Base-by-base conservation (phyloP, 495 filamentous ascomycete species). In the Cladorrhinum samala region DNA sequence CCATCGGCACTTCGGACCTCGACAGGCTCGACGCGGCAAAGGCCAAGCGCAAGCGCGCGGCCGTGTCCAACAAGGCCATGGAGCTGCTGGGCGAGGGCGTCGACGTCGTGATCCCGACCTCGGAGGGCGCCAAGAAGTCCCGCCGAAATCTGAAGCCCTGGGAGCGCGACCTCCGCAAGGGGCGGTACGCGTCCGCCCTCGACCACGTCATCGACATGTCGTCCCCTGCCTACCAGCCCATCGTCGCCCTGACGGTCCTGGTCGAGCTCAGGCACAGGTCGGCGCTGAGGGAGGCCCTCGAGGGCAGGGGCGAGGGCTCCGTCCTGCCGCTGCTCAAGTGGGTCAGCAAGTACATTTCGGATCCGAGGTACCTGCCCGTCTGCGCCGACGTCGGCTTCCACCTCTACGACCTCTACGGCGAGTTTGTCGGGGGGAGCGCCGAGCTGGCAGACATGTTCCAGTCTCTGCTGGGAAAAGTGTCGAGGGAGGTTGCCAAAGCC, bases 241-340 rank as follows among this genome's bases (percentile, higher is more conserved):
- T 85, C 41, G 77, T 68, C 1, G 77, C 82, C 3, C 74, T 96
- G 2, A 95, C 91, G 1, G 68, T 95, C 5, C 72, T 98, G 16
- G 85, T 86, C 2, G 87, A 90, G 7, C 77, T 99, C 2, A 81
- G 86, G 8, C 93, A 99, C 69, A 85, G 93, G 24, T 91, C 86
- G 30, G 93, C 94, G 1, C 77, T 95, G 40, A 80, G 84, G n/a
- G 79, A 85, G 21, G 88, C 93, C 7, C 76, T 99, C 27, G 76
- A 83, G 59, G 82, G 83, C 44, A 81, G 93, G n/a, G 90, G 95
- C 64, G 90, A 95, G 66, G 76, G 79, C 7, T 82, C 84, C 0
- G 81, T 97, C 2, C 78, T 87, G 61, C 91, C 91, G 0, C 77
- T 97, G 2, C 71, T 97, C 39, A 80, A 77, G 55, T 99, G 93